Evolutionary conservation across 78 protist genomes (phyloP).

Genomic region (Planoprotostelium fungivorum): DNA sequence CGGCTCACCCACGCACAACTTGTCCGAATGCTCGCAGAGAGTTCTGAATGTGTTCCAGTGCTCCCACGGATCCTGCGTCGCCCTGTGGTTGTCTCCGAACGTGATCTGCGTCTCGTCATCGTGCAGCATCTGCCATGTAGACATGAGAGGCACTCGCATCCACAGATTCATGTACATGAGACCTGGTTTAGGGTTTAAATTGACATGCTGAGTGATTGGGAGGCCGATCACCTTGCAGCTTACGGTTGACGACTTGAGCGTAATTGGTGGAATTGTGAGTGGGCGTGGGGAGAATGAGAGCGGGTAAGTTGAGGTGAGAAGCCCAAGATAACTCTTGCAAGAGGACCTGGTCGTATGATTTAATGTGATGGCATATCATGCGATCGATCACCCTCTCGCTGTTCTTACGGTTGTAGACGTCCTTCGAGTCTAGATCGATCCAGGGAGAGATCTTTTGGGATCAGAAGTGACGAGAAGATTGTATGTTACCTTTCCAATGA

Average conservation of each 20-base stretch:
- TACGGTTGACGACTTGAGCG: constrained; percentile 42
- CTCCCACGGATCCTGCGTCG: constrained; percentile 52
- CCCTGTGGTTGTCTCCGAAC: no score
- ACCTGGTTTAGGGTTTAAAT: background rate
- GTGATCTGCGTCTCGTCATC: background rate
- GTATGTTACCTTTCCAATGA: constrained; percentile 47
- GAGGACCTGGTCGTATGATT: constrained; percentile 16
- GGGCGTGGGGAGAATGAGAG: constrained; percentile 63
- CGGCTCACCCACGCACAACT: constrained; percentile 20
- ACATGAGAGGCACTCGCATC: constrained; percentile 54
- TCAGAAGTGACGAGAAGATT: constrained; percentile 7
- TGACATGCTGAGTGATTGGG: background rate
- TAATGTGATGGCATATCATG: background rate
- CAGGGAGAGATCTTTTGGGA: constrained; percentile 8
- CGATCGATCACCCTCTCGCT: constrained; percentile 1
- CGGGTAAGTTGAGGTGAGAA: constrained; percentile 63
- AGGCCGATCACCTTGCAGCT: constrained; percentile 7
- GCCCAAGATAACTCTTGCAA: constrained; percentile 73
- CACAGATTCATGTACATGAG: constrained; percentile 31
- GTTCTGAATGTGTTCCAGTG: constrained; percentile 64
- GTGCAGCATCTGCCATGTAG: constrained; percentile 3
- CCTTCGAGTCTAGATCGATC: constrained; percentile 13
- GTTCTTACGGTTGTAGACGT: background rate
- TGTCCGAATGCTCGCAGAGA: constrained; percentile 37
- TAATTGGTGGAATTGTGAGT: constrained; percentile 5